These are phyloP conservation scores for Drechslera avenae DNA, from an alignment of 2,329 filamentous ascomycete species.

Conservation along the genomic window DNA sequence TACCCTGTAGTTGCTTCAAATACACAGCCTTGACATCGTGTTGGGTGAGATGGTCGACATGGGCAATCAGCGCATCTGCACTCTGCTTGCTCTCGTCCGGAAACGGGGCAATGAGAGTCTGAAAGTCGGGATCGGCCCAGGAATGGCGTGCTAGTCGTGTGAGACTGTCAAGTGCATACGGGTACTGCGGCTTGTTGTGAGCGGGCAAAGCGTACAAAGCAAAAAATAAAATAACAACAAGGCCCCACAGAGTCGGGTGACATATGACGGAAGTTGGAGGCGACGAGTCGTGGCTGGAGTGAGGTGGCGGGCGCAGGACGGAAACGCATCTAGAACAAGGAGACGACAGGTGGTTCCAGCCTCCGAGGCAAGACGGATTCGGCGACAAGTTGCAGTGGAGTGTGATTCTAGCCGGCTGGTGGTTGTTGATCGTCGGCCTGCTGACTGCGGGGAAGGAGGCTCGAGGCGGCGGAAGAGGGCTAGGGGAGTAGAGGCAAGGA, in stretches of 20 bases:
- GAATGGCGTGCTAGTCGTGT: conserved; percentile 66
- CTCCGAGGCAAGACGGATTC: conserved; percentile 15
- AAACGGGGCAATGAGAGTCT: conserved; percentile 72
- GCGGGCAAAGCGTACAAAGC: conserved; percentile 26
- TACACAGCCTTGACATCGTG: conserved; percentile 77
- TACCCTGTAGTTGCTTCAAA: conserved; percentile 73
- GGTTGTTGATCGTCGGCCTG: conserved; percentile 34
- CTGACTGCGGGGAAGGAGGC: conserved; percentile 40
- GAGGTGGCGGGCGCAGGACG: conserved; percentile 23
- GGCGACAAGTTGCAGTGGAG: conserved; percentile 30
- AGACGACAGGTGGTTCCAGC: conserved; percentile 36
- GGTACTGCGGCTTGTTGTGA: conserved; percentile 65
- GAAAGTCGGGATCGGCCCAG: conserved; percentile 70
- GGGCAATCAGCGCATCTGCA: conserved; percentile 64
- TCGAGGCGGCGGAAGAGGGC: conserved; percentile 7
- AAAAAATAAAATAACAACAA: not conserved
- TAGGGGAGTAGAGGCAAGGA: conserved; percentile 19
- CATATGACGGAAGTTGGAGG: conserved; percentile 28
- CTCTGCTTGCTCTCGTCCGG: conserved; percentile 66
- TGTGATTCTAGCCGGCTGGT: conserved; percentile 27
- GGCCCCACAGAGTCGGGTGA: conserved; percentile 37
- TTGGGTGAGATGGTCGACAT: conserved; percentile 72
- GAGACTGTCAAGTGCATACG: conserved; percentile 72
- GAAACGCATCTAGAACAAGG: conserved; percentile 18
- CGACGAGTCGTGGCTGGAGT: conserved; percentile 23